Evolutionary conservation across 805 yeast species (phyloP).

Genomic region (Saturnispora mendoncae): DNA sequence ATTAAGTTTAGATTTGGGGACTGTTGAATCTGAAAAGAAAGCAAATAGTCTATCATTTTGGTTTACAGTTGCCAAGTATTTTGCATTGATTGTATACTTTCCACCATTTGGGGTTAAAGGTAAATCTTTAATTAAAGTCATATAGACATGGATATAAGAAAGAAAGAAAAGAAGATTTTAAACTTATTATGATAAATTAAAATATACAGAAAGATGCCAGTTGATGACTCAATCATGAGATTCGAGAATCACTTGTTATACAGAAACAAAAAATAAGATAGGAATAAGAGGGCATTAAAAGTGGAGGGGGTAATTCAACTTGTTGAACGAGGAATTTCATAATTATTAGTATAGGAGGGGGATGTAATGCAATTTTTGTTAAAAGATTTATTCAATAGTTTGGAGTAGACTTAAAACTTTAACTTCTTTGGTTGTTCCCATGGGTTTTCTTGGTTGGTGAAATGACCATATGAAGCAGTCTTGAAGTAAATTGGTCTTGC

Average conservation of each 20-base stretch:
- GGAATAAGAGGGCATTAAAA: conserved; percentile 2
- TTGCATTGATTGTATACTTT: background rate
- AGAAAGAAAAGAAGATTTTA: background rate
- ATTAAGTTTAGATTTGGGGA: background rate
- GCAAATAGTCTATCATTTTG: background rate
- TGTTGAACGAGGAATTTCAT: conserved; percentile 9
- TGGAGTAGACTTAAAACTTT: conserved; percentile 36
- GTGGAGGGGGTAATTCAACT: conserved; percentile 2
- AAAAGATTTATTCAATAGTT: background rate
- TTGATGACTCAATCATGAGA: conserved; percentile 18
- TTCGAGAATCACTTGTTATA: conserved; percentile 7
- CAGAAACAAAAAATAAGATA: background rate
- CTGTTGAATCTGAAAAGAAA: conserved; percentile 1
- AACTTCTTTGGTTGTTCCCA: conserved; percentile 96
- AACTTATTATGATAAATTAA: background rate
- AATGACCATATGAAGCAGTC: conserved; percentile 99
- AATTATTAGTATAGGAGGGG: background rate
- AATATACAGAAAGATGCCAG: conserved; percentile 17
- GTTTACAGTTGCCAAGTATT: background rate
- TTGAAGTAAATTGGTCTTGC: conserved; percentile 99
- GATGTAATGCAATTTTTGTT: background rate
- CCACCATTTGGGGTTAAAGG: background rate
- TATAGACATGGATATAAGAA: too few relatives aligned
- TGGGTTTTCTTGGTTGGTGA: conserved; percentile 96
- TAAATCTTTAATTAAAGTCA: background rate